Conservation (phyloP, 176 grass and related monocot genomes). For the bread wheat (Triticum aestivum) region IWGSC_CS_RefSeq_v2.1 NC_057810.1:718077623-718078122, state of each 20-base stretch:
- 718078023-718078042: neutral
- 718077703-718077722: neutral
- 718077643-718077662: neutral
- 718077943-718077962: slow-evolving; percentile 70
- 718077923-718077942: slow-evolving; percentile 63
- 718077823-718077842: slow-evolving; percentile 4
- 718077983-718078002: slow-evolving; percentile 64
- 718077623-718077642: neutral
- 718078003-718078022: slow-evolving; percentile 58
- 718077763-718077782: slow-evolving; percentile 75
- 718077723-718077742: neutral
- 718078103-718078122: slow-evolving; percentile 34
- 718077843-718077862: slow-evolving; percentile 72
- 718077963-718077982: slow-evolving; percentile 28
- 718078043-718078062: neutral
- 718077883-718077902: slow-evolving; percentile 54
- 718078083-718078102: slow-evolving; percentile 30
- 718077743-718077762: slow-evolving; percentile 62
- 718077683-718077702: neutral
- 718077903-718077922: slow-evolving; percentile 45
- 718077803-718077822: slow-evolving; percentile 23
- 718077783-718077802: slow-evolving; percentile 38
- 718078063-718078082: slow-evolving; percentile 19
- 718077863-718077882: slow-evolving; percentile 58
- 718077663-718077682: neutral